Evolutionary conservation across 768 basidiomycete species (phyloP).

Genomic region (Coprinopsis strossmayeri): DNA sequence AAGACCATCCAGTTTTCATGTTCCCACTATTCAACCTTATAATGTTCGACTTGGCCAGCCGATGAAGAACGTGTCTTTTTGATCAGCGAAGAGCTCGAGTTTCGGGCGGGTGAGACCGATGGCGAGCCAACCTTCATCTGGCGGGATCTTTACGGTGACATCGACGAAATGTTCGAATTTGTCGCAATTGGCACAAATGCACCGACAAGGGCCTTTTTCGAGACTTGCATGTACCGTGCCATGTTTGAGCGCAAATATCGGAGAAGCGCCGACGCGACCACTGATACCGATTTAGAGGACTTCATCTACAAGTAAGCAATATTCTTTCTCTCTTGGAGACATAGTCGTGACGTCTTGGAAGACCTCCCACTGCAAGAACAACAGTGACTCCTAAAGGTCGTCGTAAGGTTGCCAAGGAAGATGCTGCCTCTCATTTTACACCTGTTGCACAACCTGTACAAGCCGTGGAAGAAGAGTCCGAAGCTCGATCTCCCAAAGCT

Average conservation of each 20-base stretch:
- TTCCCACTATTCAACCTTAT: neutral
- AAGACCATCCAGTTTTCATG: slow-evolving; percentile 19
- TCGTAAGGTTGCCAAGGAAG: slow-evolving; percentile 22
- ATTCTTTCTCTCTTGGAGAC: neutral
- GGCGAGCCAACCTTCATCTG: slow-evolving; percentile 82
- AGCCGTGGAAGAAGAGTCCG: slow-evolving; percentile 5
- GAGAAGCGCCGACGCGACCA: slow-evolving; percentile 58
- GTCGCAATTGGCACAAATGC: slow-evolving; percentile 73
- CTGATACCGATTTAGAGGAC: slow-evolving; percentile 64
- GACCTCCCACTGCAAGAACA: too few species aligned
- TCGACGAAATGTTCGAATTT: slow-evolving; percentile 93
- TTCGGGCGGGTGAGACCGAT: slow-evolving; percentile 66
- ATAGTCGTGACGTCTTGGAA: too few species aligned
- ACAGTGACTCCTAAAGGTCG: slow-evolving; percentile 20
- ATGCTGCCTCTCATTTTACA: slow-evolving; percentile 1
- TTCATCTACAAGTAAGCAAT: slow-evolving; percentile 76
- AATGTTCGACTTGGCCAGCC: slow-evolving; percentile 54
- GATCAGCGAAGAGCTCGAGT: slow-evolving; percentile 85
- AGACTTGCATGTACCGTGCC: slow-evolving; percentile 90
- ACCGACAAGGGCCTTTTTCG: slow-evolving; percentile 83
- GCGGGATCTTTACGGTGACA: slow-evolving; percentile 87
- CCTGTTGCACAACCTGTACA: neutral
- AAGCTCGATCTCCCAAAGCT: slow-evolving; percentile 2
- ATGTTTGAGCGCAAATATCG: slow-evolving; percentile 95
- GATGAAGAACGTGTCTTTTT: slow-evolving; percentile 93